A percentile compares a stretch with the other conserved stretches of the same genome.
phyloP scores from a whole-genome alignment of 202 grass and related monocot species.

The Setaria viridis region DNA sequence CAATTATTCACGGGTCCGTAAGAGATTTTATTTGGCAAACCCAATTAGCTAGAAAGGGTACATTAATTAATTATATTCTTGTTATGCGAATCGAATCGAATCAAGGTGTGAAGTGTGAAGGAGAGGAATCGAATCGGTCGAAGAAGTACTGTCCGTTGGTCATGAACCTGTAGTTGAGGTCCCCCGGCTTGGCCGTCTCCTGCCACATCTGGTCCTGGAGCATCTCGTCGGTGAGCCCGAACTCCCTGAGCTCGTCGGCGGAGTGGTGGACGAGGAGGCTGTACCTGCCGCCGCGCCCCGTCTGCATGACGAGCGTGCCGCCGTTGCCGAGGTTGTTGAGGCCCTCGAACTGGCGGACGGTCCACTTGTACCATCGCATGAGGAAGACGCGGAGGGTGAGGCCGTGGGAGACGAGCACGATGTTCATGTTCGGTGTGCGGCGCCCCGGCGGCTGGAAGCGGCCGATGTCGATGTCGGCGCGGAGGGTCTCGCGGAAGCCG shows the following conservation, averaged over 20 bases:
- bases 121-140: not conserved
- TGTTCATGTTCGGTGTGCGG: conserved; percentile 65
- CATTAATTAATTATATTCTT: too few species aligned
- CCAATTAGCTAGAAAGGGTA: too few species aligned
- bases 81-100: too few species aligned
- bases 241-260: conserved; percentile 62
- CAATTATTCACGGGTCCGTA: too few species aligned
- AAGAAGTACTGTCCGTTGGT: conserved; percentile 71
- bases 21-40: too few species aligned
- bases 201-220: conserved; percentile 88
- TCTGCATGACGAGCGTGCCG: conserved; percentile 79
- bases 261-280: conserved; percentile 87
- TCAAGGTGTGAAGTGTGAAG: too few species aligned
- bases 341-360: conserved; percentile 73
- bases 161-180: conserved; percentile 85
- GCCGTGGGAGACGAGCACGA: conserved; percentile 80
- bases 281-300: conserved; percentile 69
- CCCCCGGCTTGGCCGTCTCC: conserved; percentile 62
- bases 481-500: conserved; percentile 81
- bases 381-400: conserved; percentile 83
- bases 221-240: conserved; percentile 76
- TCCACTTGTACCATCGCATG: conserved; percentile 99
- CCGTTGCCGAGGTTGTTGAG: conserved; percentile 74
- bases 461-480: conserved; percentile 79
- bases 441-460: conserved; percentile 58